Conservation (phyloP, 768 basidiomycete species). For the Symmetrospora coprosmae region DNA sequence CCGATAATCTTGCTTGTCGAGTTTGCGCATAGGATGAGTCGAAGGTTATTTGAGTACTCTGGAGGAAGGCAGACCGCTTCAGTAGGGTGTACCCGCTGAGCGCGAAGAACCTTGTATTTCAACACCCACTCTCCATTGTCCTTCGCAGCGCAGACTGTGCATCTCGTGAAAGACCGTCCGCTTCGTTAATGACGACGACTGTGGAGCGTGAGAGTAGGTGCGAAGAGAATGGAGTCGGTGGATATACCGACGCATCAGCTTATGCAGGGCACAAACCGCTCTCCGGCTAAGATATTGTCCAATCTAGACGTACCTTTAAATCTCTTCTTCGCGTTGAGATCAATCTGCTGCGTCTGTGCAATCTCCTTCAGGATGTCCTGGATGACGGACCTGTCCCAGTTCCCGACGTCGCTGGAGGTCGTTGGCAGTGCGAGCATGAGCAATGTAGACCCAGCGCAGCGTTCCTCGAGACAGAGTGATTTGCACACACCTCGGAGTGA, state of each 20-base stretch:
- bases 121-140: constrained; percentile 66
- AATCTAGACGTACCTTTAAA: constrained; percentile 64
- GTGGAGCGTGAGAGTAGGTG: not conserved
- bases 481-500: constrained; percentile 73
- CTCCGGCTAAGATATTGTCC: too few species aligned
- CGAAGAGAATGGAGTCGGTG: not conserved
- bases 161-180: constrained; percentile 83
- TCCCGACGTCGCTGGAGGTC: constrained; percentile 70
- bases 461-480: too few species aligned
- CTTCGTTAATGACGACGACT: constrained; percentile 99
- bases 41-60: constrained; percentile 90
- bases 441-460: not conserved
- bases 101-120: not conserved
- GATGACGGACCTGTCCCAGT: constrained; percentile 83
- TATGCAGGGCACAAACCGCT: too few species aligned
- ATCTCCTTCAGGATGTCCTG: constrained; percentile 97
- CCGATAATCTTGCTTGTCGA: constrained; percentile 90
- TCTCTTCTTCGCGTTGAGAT: constrained; percentile 80
- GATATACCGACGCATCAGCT: not conserved
- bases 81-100: not conserved
- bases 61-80: not conserved
- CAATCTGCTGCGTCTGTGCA: constrained; percentile 95
- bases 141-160: constrained; percentile 91
- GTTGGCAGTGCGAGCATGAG: not conserved
- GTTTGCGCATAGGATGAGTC: constrained; percentile 90